phyloP scores from a whole-genome alignment of 129 eudicot genomes.

The Logfia minima region DNA sequence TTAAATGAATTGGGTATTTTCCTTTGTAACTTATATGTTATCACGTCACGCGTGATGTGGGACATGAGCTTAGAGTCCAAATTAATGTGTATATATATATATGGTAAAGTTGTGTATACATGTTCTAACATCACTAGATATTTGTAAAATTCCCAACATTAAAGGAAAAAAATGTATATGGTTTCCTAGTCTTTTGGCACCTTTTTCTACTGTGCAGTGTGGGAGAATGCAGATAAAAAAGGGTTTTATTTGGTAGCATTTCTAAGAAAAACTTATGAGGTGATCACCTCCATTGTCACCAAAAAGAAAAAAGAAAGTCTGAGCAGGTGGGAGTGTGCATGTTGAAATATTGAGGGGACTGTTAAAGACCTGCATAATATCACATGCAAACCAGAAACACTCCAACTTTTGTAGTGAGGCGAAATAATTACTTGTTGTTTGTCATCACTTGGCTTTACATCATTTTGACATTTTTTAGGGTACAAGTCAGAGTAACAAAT shows the following conservation, averaged over 20 bases:
- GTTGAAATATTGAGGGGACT: conserved; percentile 24
- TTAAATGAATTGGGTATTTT: background rate
- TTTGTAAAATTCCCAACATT: background rate
- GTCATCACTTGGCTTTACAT: conserved; percentile 23
- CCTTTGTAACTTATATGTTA: background rate
- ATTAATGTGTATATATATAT: background rate
- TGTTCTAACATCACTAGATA: background rate
- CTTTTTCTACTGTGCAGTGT: background rate
- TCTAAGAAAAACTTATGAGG: too few species aligned
- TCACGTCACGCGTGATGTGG: background rate
- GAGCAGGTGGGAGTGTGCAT: conserved; percentile 27
- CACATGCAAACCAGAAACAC: conserved; percentile 33
- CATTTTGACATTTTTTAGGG: conserved; percentile 7
- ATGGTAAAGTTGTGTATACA: background rate
- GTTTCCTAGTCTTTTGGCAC: background rate
- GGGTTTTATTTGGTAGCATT: too few species aligned
- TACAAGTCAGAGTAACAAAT: conserved; percentile 18
- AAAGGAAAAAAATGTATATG: background rate
- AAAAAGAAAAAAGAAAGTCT: background rate
- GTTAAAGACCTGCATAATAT: conserved; percentile 32
- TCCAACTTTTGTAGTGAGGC: conserved; percentile 15
- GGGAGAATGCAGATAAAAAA: too few species aligned
- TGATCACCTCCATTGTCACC: background rate
- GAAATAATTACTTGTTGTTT: conserved; percentile 16
- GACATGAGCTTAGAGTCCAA: background rate